phyloP scores from a whole-genome alignment of 1,284 basidiomycete genomes.

The Apiotrichum porosum region DNA sequence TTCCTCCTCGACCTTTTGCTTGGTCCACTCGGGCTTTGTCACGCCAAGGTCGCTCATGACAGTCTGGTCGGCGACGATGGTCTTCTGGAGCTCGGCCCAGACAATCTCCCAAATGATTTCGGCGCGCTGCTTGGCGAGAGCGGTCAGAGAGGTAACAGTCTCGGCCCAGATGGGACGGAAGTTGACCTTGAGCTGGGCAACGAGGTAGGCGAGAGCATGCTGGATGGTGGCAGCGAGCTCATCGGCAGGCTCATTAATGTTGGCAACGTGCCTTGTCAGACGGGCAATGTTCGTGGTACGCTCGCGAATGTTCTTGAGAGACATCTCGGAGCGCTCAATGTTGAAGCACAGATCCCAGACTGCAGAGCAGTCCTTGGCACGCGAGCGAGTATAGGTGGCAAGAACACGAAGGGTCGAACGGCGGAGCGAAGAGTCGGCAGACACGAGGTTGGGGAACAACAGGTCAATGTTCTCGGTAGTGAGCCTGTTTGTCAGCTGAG shows the following conservation, averaged over 20 bases:
- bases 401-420: constrained; percentile 46
- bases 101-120: constrained; percentile 68
- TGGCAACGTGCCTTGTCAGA: constrained; percentile 29
- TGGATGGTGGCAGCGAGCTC: constrained; percentile 2
- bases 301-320: constrained; percentile 74
- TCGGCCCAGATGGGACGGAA: constrained; percentile 82
- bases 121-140: constrained; percentile 58
- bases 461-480: constrained; percentile 21
- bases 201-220: constrained; percentile 31
- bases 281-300: constrained; percentile 63
- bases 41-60: constrained; percentile 27
- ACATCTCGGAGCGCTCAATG: constrained; percentile 68
- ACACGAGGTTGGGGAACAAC: constrained; percentile 44
- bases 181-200: constrained; percentile 77
- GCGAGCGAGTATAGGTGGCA: constrained; percentile 16
- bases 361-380: constrained; percentile 3
- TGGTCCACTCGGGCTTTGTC: constrained; percentile 35
- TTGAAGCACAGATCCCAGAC: constrained; percentile 62
- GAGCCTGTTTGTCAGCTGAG: neutral
- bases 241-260: constrained; percentile 15
- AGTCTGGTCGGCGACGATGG: constrained; percentile 20
- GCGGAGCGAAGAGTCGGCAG: constrained; percentile 50
- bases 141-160: constrained; percentile 63
- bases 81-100: constrained; percentile 59
- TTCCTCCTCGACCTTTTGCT: constrained; percentile 7